These are phyloP conservation scores for Lactarius sanguifluus DNA, from an alignment of 768 basidiomycete species.

Conservation along the genomic window DNA sequence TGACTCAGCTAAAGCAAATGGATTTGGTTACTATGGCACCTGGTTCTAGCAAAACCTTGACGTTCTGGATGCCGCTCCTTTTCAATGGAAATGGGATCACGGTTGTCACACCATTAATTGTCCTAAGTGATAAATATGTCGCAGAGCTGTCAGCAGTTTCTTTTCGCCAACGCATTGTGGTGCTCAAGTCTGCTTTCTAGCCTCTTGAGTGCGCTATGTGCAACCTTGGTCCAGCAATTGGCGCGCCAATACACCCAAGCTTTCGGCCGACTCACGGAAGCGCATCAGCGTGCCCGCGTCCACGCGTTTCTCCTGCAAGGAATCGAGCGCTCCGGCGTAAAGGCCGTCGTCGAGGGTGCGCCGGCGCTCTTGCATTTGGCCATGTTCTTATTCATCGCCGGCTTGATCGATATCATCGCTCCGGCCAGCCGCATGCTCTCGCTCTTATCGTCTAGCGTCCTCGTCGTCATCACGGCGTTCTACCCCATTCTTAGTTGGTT, in stretches of 20 bases:
- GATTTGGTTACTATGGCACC: too few relatives aligned
- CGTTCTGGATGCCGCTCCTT: too few relatives aligned
- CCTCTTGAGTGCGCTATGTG: conserved; percentile 19
- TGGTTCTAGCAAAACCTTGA: too few relatives aligned
- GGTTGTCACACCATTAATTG: too few relatives aligned
- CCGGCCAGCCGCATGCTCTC: conserved; percentile 9
- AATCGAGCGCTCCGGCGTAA: conserved; percentile 18
- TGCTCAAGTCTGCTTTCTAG: conserved; percentile 17
- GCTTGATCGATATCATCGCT: conserved; percentile 9
- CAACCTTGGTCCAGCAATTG: conserved; percentile 20
- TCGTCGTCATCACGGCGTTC: not conserved
- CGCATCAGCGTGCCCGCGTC: conserved; percentile 16
- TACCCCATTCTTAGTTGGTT: conserved; percentile 9
- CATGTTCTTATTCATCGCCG: conserved; percentile 22
- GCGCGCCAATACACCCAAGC: conserved; percentile 21
- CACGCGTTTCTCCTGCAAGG: conserved; percentile 18
- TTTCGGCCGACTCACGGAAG: conserved; percentile 10
- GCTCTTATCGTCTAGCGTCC: not conserved
- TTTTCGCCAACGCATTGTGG: conserved; percentile 21
- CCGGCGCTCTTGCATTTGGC: conserved; percentile 14
- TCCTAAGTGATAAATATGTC: too few relatives aligned
- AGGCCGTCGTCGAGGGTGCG: conserved; percentile 14
- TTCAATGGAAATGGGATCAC: too few relatives aligned
- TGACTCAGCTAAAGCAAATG: too few relatives aligned
- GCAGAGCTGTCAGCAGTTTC: too few relatives aligned